Evolutionary conservation across 129 eudicot species (phyloP).

Genomic region (Apium graveolens): DNA sequence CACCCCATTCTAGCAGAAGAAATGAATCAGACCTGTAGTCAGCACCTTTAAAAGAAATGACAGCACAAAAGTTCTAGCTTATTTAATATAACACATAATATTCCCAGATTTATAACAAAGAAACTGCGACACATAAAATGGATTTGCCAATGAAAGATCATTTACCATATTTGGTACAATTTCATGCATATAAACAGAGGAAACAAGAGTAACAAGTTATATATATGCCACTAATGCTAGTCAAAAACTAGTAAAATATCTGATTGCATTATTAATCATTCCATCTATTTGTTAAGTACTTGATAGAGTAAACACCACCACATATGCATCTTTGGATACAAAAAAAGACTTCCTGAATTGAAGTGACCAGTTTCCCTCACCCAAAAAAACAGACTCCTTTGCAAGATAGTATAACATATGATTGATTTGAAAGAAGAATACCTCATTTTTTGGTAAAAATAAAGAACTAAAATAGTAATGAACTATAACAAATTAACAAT

Average conservation of each 20-base stretch:
- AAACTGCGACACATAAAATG: background rate
- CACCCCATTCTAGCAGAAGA: slow-evolving; percentile 48
- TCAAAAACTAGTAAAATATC: background rate
- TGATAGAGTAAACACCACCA: background rate
- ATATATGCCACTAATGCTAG: background rate
- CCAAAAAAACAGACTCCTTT: too few species aligned
- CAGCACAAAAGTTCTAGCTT: background rate
- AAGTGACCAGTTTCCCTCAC: too few species aligned
- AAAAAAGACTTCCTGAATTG: too few species aligned
- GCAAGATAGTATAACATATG: too few species aligned
- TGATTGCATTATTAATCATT: background rate
- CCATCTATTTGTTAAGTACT: background rate
- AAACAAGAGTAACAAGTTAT: background rate
- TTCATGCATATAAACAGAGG: background rate
- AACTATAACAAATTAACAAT: too few species aligned
- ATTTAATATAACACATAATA: background rate
- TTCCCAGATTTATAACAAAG: background rate
- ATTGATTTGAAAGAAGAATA: too few species aligned
- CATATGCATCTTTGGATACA: background rate
- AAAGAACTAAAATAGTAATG: too few species aligned
- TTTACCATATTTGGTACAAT: background rate
- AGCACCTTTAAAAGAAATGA: background rate
- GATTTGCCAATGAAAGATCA: background rate
- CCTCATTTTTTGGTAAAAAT: too few species aligned
- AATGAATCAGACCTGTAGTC: background rate